Evolutionary conservation across 2,329 filamentous ascomycete species (phyloP), one percentile per base, ranked within the genome.

Genomic region (Paecilomyces dactylethromorphus): DNA sequence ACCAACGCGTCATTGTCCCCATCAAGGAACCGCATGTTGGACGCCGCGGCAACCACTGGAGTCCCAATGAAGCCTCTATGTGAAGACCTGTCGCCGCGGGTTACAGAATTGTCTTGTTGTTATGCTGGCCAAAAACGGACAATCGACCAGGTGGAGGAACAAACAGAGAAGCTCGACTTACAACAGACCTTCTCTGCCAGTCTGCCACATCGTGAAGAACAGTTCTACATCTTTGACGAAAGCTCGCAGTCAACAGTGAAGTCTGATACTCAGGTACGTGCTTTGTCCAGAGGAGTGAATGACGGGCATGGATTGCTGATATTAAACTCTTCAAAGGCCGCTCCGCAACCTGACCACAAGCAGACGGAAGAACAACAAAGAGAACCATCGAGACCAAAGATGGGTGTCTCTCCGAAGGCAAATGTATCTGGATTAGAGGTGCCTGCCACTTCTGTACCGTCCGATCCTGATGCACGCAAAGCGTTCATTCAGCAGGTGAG

Each of bases 401-500:
- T 57, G 21, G 55, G 52, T 31, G 52, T 64, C 45, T 63, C 60
- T 33, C 62, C 63, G 12, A 60, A 18, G n/a, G 5, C n/a, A 18
- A 10, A 45, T 7, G 21, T 7, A 62, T 29, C 58, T 61, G 18
- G 62, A 63, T 32, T 11, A 58, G 24, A 39, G 39, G 49, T 55
- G 18, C 21, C 61, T 21, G 56, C 66, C 49, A 63, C 59, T 32
- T 59, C 59, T 18, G 59, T 75, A 13, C 72, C 71, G 13, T 67
- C 68, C 35, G 73, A 77, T 39, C 70, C 74, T 24, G 62, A 68
- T 35, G 69, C 71, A 32, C 70, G 75, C 35, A 74, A 72, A 60
- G 55, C 68, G 35, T 77, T 77, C 58, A 76, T 77, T 54, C 69
- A 76, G 67, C 63, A 76, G 62, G 75, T 77, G 58, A 67, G 65